Percentiles rank a stretch among this genome's conserved stretches.
phyloP scores from a whole-genome alignment of 2,329 filamentous ascomycete species.

The Colletotrichum endophyticum region DNA sequence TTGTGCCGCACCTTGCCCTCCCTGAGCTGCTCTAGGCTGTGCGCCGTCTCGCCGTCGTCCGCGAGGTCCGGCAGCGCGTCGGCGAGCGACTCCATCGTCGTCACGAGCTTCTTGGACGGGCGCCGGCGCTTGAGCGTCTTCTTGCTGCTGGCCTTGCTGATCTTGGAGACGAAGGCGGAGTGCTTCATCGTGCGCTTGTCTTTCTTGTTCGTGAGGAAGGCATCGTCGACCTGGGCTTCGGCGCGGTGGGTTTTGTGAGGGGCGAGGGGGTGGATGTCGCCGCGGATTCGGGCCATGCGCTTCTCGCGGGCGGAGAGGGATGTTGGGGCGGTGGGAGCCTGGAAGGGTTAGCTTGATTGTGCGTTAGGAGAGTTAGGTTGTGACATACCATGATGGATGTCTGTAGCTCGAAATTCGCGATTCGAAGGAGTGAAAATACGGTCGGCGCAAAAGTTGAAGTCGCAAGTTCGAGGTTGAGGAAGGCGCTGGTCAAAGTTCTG shows the following conservation, averaged over 20 bases:
- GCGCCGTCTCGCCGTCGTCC: slow-evolving; percentile 56
- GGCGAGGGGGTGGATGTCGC: slow-evolving; percentile 52
- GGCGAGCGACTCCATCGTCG: slow-evolving; percentile 76
- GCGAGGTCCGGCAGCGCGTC: slow-evolving; percentile 77
- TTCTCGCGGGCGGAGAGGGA: slow-evolving; percentile 65
- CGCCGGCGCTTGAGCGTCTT: slow-evolving; percentile 66
- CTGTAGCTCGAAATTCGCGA: not conserved
- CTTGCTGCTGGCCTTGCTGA: slow-evolving; percentile 53
- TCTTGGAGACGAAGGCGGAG: slow-evolving; percentile 77
- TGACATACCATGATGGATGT: not conserved
- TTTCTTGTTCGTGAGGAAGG: slow-evolving; percentile 76
- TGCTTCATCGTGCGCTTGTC: slow-evolving; percentile 86
- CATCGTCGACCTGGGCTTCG: slow-evolving; percentile 55
- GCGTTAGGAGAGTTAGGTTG: accelerated
- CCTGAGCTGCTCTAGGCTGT: slow-evolving; percentile 42
- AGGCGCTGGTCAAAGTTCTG: not conserved
- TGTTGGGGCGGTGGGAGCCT: slow-evolving; percentile 40
- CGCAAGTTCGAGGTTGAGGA: not conserved
- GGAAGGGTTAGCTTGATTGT: not conserved
- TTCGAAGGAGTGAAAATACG: accelerated
- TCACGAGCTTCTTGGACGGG: slow-evolving; percentile 78
- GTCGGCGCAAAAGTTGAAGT: not conserved
- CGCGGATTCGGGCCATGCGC: slow-evolving; percentile 55
- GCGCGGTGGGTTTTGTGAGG: slow-evolving; percentile 58
- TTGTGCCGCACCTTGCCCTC: slow-evolving; percentile 74